These are phyloP conservation scores for Handroanthus guayacan DNA, from an alignment of 257 asterid genomes.

Conservation along the genomic window DNA sequence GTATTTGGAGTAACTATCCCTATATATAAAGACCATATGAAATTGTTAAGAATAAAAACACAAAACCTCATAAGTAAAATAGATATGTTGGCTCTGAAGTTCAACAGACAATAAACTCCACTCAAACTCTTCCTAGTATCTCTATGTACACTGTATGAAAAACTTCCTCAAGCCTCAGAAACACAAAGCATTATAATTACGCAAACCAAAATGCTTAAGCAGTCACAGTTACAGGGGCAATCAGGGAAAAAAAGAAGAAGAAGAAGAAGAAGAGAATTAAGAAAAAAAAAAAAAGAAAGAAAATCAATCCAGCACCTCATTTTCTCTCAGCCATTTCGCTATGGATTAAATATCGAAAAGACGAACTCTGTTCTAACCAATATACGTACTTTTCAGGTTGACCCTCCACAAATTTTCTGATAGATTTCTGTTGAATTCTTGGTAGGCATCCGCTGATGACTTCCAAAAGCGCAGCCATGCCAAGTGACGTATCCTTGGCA, in stretches of 20 bases:
- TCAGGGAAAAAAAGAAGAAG: no score
- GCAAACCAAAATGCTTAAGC: neutral
- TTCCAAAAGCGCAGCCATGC: constrained; percentile 59
- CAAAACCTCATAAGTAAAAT: no score
- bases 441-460: constrained; percentile 58
- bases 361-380: constrained; percentile 75
- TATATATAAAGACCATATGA: no score
- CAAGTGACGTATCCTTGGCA: constrained; percentile 82
- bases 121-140: no score
- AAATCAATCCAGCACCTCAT: constrained; percentile 36
- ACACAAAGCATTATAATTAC: constrained; percentile 19
- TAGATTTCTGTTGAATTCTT: constrained; percentile 59
- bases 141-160: no score
- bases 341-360: constrained; percentile 78
- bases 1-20: no score
- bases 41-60: no score
- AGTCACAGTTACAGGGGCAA: constrained; percentile 14
- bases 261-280: neutral
- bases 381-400: constrained; percentile 65
- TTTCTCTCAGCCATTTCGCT: constrained; percentile 53
- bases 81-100: no score
- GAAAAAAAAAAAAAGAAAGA: neutral
- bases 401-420: constrained; percentile 48
- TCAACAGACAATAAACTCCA: no score
- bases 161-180: no score